Base-by-base conservation (phyloP, 75 land plant genomes). In the Cupressus sempervirens region DNA sequence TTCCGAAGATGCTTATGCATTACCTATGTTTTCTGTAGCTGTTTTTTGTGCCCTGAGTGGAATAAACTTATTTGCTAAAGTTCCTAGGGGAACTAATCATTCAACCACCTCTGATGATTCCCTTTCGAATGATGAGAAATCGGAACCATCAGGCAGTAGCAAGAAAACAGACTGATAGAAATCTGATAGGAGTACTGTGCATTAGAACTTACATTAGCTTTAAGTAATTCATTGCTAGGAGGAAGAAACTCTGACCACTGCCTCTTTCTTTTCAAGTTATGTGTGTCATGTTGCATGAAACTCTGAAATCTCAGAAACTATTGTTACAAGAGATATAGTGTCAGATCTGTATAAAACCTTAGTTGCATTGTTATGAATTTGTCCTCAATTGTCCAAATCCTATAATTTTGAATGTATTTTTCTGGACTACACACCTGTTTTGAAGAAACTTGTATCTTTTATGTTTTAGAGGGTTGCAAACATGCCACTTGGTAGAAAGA, bases 11-110 rank as follows among this genome's bases (percentile, higher is more conserved):
- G 72, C 80, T 34, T 76, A 41, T 84, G 62, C 82, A 36, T 45
- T 87, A 80, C 88, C 88, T 13, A 87, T 87, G 88, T 87, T 84
- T 79, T 46, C 70, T 26, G 53, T 87, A 8, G 86, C 86, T 29
- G 9, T 87, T 35, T 40, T 87, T 53, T 87, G 88, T 77, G 48
- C 88, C 3, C 13, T 87, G 30, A 86, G 83, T 84, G 85, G 85
- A 43, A 20, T 77, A 77, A 77, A 43, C 8, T 77, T 77, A 16
- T 20, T 9, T 14, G 9, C 23, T 9, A 43, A 43, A 41, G 80
- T 26, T 77, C 80, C 10, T 77, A 23, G 80, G 20, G 80, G 13
- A 41, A 40, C 48, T 43, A 26, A 77, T 77, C 43, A 7, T 77
- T 23, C 80, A 77, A 29, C 2, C 12, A 48, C 80, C 46, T 77